Evolutionary conservation across 176 grass and related monocot genomes (phyloP), one percentile per base, ranked within the genome.

Genomic region (Rhynchospora breviuscula): DNA sequence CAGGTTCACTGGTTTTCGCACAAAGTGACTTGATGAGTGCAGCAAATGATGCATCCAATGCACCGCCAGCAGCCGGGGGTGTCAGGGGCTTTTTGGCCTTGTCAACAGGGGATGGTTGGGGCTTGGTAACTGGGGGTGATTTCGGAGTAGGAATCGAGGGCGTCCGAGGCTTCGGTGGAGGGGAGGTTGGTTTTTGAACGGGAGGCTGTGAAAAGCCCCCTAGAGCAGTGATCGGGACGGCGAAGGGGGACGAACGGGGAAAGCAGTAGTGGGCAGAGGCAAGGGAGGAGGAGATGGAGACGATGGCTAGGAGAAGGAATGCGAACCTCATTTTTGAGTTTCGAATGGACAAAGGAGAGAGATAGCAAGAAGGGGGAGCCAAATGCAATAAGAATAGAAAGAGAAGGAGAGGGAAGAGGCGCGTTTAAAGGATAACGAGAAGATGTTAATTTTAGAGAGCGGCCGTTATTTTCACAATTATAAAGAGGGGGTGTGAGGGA

Each of bases 381-480:
- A 52, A 52, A 66, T 65, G 45, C 14, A 14, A 23, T 21, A 65
- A 51, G 80, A 65, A 64, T 81, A 64, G 57, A 51, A 51, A 65
- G 80, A 51, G 44, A 79, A 13, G 12, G 15, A 61, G 77, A 40
- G 33, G 8, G 77, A 48, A n/a, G 44, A 57, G 19, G 77, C 26
- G 62, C 59, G 80, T 67, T 82, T 82, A 68, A 82, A 67, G 60
- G 80, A 65, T 11, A 64, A 67, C 45, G 40, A 12, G 79, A 68
- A 66, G 80, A 26, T 19, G 80, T 64, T 81, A 81, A 81, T 81
- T 81, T 81, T 81, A 81, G 79, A 81, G 60, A 23, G 19, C 5
- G 45, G 62, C 53, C n/a, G 80, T 82, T 82, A 78, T n/a, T 63
- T 33, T 49, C 10, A 40, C 22, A 1, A 66, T 82, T 35, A 19